Base-by-base conservation (phyloP, 164 flowering plant species). In the Malania oleifera region DNA sequence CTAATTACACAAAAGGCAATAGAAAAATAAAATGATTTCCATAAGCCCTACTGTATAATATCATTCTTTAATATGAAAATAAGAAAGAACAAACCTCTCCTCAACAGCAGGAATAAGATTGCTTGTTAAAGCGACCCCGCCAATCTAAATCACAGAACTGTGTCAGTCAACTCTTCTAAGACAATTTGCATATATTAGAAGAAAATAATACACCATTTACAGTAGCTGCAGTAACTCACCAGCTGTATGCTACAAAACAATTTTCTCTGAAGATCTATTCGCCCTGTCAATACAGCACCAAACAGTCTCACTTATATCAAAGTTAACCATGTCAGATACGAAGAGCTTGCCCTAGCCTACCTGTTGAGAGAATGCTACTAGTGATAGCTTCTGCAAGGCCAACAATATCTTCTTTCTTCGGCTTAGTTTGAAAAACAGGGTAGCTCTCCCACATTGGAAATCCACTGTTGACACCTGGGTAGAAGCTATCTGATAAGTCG, bases 381-480 rank as follows among this genome's bases (percentile, higher is more conserved):
- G 91, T 78, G 52, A 95, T 85, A 65, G 97, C 99, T 67, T 95
- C 97, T 18, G 99, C 99, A 67, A 95, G 88, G 52, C 99, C 99
- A 68, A 95, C 69, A 54, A 73, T 89, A 65, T 91, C 97, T 67
- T 83, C 95, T 71, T 72, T 87, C 72, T 85, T 91, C 24, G 82
- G 83, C 65, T 71, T 82, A 17, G 75, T 63, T 34, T 79, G 69
- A 54, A 78, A 74, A 61, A 78, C 67, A 44, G 95, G 86, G 68
- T 82, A 87, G 67, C 45, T 86, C 5, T 91, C 97, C 96, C 97
- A 89, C 85, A 86, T 77, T 51, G 83, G 81, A 41, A 63, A 65
- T 24, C 83, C 85, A 67, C 77, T 80, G 75, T 72, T 83, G 31
- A 63, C 49, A 25, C 82, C 77, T 60, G 78, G 73, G 70, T 57